Base-by-base conservation (phyloP, 176 grass and related monocot species). In the Oryza meridionalis region DNA sequence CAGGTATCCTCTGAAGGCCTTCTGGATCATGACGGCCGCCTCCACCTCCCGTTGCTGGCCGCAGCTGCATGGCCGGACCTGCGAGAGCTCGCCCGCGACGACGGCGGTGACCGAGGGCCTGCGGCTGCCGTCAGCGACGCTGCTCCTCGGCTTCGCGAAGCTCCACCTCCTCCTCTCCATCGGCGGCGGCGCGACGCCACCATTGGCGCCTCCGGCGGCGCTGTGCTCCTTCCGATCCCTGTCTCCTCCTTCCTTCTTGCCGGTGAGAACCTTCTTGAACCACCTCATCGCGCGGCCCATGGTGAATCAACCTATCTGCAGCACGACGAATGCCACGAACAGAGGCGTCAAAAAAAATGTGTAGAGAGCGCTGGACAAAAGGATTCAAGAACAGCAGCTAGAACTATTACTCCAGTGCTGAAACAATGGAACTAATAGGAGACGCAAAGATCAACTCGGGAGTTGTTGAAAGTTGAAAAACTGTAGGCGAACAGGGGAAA, bases 121-220 rank as follows among this genome's bases (percentile, higher is more conserved):
- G 21, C 69, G 79, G 47, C 69, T 55, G 59, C 49, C 77, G 17
- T 83, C 83, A 2, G 75, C 83, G 6, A 73, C 70, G 75, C 90
- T 92, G 82, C 49, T 89, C 89, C 83, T 88, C 11, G 89, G 74
- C 82, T 87, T 94, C 9, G 63, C 87, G 72, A 99, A 99, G 81
- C 96, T 99, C 96, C 96, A 94, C 65, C 96, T 90, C 85, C 82
- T 92, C 85, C 81, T 98, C 73, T 98, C 93, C 21, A 70, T 61
- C 64, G 79, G 77, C 16, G 73, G 65, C 11, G 73, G 35, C 11
- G 45, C 73, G 67, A 38, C 6, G 32, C 84, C 44, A 47, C 53
- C 64, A 55, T 31, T 69, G 40, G 58, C 27, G 51, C 40, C 61
- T 7, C 16, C 67, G 21, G n/a, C 67, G 21, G 71, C 65, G 44